Evolutionary conservation across 108 stramenopile genomes (phyloP).

Genomic region (Schizochytrium sp.): DNA sequence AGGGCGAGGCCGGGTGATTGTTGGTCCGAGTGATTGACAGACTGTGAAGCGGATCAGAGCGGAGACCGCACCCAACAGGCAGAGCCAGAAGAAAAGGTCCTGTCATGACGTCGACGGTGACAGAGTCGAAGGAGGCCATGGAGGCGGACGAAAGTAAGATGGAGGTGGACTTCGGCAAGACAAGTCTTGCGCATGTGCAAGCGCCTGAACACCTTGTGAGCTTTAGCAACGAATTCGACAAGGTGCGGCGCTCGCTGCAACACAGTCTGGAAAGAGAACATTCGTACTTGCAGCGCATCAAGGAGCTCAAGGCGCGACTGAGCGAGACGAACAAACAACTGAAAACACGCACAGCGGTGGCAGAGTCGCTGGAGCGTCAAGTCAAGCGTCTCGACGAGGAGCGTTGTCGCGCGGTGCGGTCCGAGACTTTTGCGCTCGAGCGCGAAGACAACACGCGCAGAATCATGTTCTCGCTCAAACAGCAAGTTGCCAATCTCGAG

Average conservation of each 20-base stretch:
- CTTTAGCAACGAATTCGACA: background rate
- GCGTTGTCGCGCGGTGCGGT: background rate
- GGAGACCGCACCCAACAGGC: too few species aligned
- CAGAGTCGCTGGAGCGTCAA: background rate
- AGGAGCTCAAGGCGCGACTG: slow-evolving; percentile 9
- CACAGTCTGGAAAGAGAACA: background rate
- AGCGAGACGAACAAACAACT: background rate
- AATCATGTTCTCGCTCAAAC: background rate
- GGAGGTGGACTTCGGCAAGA: background rate
- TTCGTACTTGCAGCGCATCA: background rate
- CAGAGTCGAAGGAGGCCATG: too few species aligned
- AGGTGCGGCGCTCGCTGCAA: background rate
- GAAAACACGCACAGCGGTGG: background rate
- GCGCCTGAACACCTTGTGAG: background rate
- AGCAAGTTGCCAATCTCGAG: background rate
- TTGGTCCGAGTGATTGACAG: too few species aligned
- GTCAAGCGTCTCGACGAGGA: background rate
- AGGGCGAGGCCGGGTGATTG: too few species aligned
- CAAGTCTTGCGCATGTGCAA: background rate
- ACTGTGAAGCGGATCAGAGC: too few species aligned
- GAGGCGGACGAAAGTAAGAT: background rate
- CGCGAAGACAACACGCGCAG: background rate
- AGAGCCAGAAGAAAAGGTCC: too few species aligned
- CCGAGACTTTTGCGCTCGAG: background rate
- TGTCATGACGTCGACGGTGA: too few species aligned